Evolutionary conservation across 2,329 filamentous ascomycete genomes (phyloP), one percentile per base, ranked within the genome.

Genomic region (Colletotrichum australisinense): DNA sequence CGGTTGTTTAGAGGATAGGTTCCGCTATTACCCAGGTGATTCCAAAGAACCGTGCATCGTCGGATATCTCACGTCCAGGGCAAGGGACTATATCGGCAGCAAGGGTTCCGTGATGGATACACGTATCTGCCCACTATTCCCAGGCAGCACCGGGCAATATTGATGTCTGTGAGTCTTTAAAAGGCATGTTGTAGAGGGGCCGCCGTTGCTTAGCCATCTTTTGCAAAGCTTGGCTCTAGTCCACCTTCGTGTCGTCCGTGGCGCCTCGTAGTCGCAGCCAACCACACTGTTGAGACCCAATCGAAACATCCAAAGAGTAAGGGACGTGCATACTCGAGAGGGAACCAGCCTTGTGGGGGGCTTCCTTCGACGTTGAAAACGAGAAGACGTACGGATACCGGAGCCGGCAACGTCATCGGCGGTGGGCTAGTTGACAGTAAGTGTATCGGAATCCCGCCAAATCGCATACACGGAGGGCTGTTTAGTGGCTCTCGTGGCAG

Each of bases 401-500:
- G 24, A 56, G 26, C 12, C 30, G 32, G 46, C 66, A 70, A 70
- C 70, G 70, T 70, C 55, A 73, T 73, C n/a, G 24, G 24, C n/a
- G 24, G 67, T 58, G 55, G 60, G 46, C 3, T 56, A 30, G 52
- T 22, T 22, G 7, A 49, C 42, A 22, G 19, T 49, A 35, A 12
- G 42, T 19, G 70, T 62, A 49, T 70, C 67, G 70, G 70, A 73
- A 65, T 65, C 24, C 70, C 70, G 67, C 64, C 67, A 42, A 70
- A 73, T 56, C 32, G 67, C 67, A 73, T 60, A 73, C 68, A 70
- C 70, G 70, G 32, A 65, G 35, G 26, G 12, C 46, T 19, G 32
- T 16, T 55, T 49, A 73, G 59, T 73, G 70, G 70, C 30, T 65
- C 24, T 56, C 60, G 22, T 49, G 42, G 67, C 12, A 35, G 52